Base-by-base conservation (phyloP, 2,329 filamentous ascomycete genomes). In the Tolypocladium sp. region DNA sequence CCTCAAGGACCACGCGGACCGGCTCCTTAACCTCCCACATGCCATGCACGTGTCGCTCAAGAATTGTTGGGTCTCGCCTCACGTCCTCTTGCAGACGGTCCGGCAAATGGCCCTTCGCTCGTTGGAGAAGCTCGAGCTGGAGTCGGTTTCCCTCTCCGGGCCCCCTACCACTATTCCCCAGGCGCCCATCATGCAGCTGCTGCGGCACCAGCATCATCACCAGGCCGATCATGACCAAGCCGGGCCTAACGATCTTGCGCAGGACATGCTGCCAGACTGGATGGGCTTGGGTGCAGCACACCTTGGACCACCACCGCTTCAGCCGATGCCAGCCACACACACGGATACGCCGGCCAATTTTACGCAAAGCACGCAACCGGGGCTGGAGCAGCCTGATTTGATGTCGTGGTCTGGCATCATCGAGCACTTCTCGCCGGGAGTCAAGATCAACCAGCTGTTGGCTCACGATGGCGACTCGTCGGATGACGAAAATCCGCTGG, bases 31-130 rank as follows among this genome's bases (percentile, higher is more conserved):
- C 1, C 77, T 91, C 52, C 82, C 81, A 3, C 70, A 82, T 64
- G 69, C 90, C 30, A 75, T 82, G 61, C 75, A 83, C 56, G 70
- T 91, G 2, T 85, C 81, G 0, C 73, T 90, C 10, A 83, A 83
- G 64, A 90, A 90, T 65, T 89, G 87, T 71, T 90, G 87, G 86
- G 74, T 84, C 15, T 80, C 81, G 3, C 86, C 87, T 0, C 74
- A 80, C 46, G 76, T 84, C 2, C 75, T 90, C 38, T 66, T 79
- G 38, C 73, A 77, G 13, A 76, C 86, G 57, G 72, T 86, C 60
- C 72, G 73, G 2, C 68, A 70, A 5, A 81, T 86, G 69, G 75
- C 77, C 25, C 67, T 72, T 6, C 68, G 71, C 9, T 75, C 70
- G 2, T 70, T 90, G 15, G 75, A 80, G 61, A 79, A 77, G 25